A percentile compares a stretch with the other conserved stretches of the same genome.
phyloP scores from a whole-genome alignment of 2,329 filamentous ascomycete species.

The Penicillium sp. region DNA sequence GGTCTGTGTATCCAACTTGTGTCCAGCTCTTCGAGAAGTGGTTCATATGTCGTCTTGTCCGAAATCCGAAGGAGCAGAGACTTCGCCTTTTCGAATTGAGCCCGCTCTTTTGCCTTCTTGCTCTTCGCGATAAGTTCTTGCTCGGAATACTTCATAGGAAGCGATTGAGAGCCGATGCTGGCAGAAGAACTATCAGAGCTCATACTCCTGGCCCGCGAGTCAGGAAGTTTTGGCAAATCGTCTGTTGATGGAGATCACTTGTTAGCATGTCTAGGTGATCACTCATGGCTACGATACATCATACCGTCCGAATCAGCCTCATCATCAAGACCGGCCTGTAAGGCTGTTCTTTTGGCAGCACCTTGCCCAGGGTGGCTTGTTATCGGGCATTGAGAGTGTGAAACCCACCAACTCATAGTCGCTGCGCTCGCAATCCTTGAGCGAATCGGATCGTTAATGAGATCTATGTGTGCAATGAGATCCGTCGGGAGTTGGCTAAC shows the following conservation, averaged over 20 bases:
- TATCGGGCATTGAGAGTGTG: neutral
- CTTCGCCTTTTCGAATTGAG: neutral
- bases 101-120: no score
- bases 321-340: neutral
- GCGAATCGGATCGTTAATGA: neutral
- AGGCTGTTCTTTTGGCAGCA: neutral
- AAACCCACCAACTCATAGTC: no score
- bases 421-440: no score
- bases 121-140: no score
- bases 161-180: no score
- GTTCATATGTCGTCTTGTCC: neutral
- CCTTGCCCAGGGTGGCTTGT: neutral
- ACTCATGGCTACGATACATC: neutral
- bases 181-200: no score
- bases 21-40: neutral
- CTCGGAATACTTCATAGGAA: no score
- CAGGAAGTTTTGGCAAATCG: neutral
- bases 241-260: neutral
- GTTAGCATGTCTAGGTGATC: neutral
- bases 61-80: neutral
- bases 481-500: neutral
- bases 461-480: neutral
- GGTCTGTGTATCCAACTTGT: neutral
- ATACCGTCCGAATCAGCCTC: neutral
- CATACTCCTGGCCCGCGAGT: no score